Evolutionary conservation across 805 yeast species (phyloP), one percentile per base, ranked within the genome.

Genomic region (Citeromyces matritensis): DNA sequence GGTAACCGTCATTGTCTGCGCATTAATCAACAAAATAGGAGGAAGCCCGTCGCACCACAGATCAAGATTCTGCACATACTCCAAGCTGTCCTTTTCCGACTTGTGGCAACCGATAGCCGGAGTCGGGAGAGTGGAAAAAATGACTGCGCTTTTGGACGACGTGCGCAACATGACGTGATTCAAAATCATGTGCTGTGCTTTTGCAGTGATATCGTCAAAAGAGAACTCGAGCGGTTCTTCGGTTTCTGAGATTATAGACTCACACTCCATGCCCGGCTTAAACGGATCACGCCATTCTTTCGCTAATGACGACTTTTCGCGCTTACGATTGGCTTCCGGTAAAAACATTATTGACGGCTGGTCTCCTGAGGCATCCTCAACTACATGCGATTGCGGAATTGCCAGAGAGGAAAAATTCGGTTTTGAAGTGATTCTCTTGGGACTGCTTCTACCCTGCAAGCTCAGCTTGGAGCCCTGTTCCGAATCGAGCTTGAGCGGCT

Each of bases 1-100:
- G 0, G 98, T 88, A 2, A 88, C 98, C 0, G 98, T 91, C 63
- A 91, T 85, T 0, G 94, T 79, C 56, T 84, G 94, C 0, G 96
- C 83, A 46, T 91, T 88, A 33, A 91, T 65, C 38, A 91, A 53
- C 48, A 91, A 48, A 1, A 73, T 65, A 0, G 97, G 95, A 0
- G 95, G 95, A 26, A 91, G 55, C 4, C 69, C 83, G 28, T 73
- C 69, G 35, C 88, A 63, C 91, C 95, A 83, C 5, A 80, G 52
- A 30, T 85, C 79, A 32, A 88, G 58, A 41, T 77, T 76, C 35
- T 73, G 72, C 10, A 81, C 71, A 47, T 85, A 88, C 24, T 80
- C 84, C 27, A 72, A 53, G 32, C 94, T 70, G 13, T 73, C 86
- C 4, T 59, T 63, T 30, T 71, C 76, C 37, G 68, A 71, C 37